phyloP scores from a whole-genome alignment of 352 stramenopile genomes.

The Globisporangium cederbergense region DNA sequence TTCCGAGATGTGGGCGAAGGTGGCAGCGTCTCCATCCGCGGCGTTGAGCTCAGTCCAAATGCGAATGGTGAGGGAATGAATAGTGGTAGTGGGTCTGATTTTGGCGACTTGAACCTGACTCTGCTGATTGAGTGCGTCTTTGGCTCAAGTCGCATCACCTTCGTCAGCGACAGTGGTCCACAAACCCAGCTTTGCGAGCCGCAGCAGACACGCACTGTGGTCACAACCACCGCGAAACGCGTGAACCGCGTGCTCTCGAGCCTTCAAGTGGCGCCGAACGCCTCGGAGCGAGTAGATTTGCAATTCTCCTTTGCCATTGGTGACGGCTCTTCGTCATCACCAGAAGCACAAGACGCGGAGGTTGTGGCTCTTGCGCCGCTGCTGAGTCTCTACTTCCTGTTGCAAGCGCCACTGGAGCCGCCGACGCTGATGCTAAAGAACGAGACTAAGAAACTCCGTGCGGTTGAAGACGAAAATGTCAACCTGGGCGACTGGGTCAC shows the following conservation, averaged over 20 bases:
- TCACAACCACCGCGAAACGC: slow-evolving; percentile 5
- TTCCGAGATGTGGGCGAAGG: background rate
- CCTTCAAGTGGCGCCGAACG: slow-evolving; percentile 6
- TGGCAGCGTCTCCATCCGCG: slow-evolving; percentile 2
- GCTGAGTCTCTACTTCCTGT: slow-evolving; percentile 8
- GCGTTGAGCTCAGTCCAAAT: background rate
- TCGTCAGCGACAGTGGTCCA: background rate
- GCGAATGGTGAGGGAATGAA: background rate
- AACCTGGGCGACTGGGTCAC: slow-evolving; percentile 4
- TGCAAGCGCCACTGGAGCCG: background rate
- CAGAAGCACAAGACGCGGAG: background rate
- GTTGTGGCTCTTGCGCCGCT: background rate
- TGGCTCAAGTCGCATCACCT: slow-evolving; percentile 1
- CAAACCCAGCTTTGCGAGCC: slow-evolving; percentile 7
- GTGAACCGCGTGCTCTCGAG: slow-evolving; percentile 15
- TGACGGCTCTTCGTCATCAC: background rate
- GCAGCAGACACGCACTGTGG: background rate
- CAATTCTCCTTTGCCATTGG: slow-evolving; percentile 1
- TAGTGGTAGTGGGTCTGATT: background rate
- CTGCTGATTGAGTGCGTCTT: slow-evolving; percentile 12
- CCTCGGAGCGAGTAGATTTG: slow-evolving; percentile 7
- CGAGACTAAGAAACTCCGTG: background rate
- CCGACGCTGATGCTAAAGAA: background rate
- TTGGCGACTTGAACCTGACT: background rate
- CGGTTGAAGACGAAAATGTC: slow-evolving; percentile 3